Base-by-base conservation (phyloP, 345 rosid genomes). In the Lenwebbia sp. region DNA sequence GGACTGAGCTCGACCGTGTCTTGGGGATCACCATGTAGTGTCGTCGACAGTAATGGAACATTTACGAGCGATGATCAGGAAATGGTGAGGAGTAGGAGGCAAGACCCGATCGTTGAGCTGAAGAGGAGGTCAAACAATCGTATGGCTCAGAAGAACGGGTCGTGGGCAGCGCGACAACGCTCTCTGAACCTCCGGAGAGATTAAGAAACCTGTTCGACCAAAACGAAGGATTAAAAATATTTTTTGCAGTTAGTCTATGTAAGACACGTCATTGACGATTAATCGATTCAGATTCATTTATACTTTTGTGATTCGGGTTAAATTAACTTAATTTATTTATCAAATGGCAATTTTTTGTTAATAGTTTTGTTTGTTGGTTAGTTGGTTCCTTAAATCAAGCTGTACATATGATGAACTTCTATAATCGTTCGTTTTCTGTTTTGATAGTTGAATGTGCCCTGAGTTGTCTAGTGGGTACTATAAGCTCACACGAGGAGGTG, bases 41-140 rank as follows among this genome's bases (percentile, higher is more conserved):
- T 7, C 41, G 56, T n/a, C 40, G 44, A 26, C 10, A 55, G 84
- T 28, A 82, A 25, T 60, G 30, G 7, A 13, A 28, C 5, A 60
- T 28, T 58, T 60, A 5, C 49, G 40, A 21, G 56, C 37, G 84
- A 54, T 26, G 33, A 26, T 33, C 41, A 37, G 84, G 75, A n/a
- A 28, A 28, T 33, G 81, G 26, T 17, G 49, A 83, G 85, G 56
- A 83, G n/a, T 13, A 25, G 54, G 54, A 19, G 85, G 85, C 62
- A 33, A 57, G 85, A 86, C 23, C 85, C 83, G 53, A 30, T 76
- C 82, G 40, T 62, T 50, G 76, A 82, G 89, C 54, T 83, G 87
- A 86, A 81, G 55, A 86, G 70, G 82, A 58, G 83, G 54, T 88
- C 89, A 30, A 47, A 19, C 33, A 53, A 8, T 8, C 51, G 83